Evolutionary conservation across 345 rosid species (phyloP).

Genomic region (Noccaea bulbosa): DNA sequence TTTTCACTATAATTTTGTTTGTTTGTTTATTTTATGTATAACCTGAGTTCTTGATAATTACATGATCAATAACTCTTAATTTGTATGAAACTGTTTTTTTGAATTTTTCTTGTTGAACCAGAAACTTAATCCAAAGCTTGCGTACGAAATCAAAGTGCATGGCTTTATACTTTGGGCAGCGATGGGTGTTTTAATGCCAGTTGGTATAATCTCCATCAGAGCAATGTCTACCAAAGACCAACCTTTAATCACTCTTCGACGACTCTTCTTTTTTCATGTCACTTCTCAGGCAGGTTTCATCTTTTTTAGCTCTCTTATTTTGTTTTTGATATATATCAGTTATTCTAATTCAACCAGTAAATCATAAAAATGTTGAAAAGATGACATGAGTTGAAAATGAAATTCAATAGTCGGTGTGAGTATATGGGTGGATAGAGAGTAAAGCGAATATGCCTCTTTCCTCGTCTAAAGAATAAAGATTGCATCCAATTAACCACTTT

Average conservation of each 20-base stretch:
- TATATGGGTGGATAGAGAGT: slow-evolving; percentile 30
- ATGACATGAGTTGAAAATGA: slow-evolving; percentile 14
- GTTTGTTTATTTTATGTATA: background rate
- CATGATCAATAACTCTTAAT: background rate
- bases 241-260: slow-evolving; percentile 46
- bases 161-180: slow-evolving; percentile 84
- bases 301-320: background rate
- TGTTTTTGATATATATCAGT: background rate
- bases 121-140: slow-evolving; percentile 58
- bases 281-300: slow-evolving; percentile 64
- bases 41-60: slow-evolving; percentile 8
- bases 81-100: background rate
- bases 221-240: slow-evolving; percentile 56
- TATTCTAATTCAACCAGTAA: slow-evolving; percentile 12
- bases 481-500: slow-evolving; percentile 32
- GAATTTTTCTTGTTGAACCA: background rate
- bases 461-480: slow-evolving; percentile 33
- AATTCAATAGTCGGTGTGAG: slow-evolving; percentile 31
- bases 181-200: slow-evolving; percentile 78
- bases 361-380: slow-evolving; percentile 34
- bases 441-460: slow-evolving; percentile 42
- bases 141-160: slow-evolving; percentile 61
- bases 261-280: slow-evolving; percentile 64
- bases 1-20: background rate
- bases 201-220: slow-evolving; percentile 72